phyloP scores from a whole-genome alignment of 805 yeast species.

The Wickerhamiella hasegawae region DNA sequence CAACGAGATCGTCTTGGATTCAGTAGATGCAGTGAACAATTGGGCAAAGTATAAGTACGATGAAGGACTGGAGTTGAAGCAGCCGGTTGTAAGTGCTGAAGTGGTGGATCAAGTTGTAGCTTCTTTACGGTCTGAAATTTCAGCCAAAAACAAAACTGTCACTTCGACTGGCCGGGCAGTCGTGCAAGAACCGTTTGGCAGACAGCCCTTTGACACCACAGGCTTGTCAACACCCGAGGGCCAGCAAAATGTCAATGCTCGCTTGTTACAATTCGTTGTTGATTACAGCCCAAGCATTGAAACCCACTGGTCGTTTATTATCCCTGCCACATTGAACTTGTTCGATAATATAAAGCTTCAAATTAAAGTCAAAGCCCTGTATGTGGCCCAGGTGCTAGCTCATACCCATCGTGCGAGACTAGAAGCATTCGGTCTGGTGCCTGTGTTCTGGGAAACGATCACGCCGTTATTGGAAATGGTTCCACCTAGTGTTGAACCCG shows the following conservation, averaged over 20 bases:
- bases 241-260: background rate
- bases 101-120: background rate
- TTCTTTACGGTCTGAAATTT: background rate
- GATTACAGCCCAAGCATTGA: background rate
- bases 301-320: conserved; percentile 18
- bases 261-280: background rate
- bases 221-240: background rate
- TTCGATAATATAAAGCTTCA: conserved; percentile 17
- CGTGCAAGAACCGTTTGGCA: background rate
- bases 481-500: conserved; percentile 18
- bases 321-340: conserved; percentile 19
- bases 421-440: conserved; percentile 15
- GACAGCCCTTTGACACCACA: background rate
- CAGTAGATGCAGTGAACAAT: no score
- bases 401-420: conserved; percentile 6
- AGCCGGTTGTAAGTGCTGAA: no score
- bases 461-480: conserved; percentile 17
- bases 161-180: background rate
- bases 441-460: conserved; percentile 18
- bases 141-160: background rate
- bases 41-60: no score
- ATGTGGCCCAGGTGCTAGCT: conserved; percentile 7
- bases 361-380: conserved; percentile 15
- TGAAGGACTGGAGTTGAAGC: no score
- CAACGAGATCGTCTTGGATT: no score